Conservation (phyloP, 2,329 filamentous ascomycete species). For the Nannizzia gypsea region DNA sequence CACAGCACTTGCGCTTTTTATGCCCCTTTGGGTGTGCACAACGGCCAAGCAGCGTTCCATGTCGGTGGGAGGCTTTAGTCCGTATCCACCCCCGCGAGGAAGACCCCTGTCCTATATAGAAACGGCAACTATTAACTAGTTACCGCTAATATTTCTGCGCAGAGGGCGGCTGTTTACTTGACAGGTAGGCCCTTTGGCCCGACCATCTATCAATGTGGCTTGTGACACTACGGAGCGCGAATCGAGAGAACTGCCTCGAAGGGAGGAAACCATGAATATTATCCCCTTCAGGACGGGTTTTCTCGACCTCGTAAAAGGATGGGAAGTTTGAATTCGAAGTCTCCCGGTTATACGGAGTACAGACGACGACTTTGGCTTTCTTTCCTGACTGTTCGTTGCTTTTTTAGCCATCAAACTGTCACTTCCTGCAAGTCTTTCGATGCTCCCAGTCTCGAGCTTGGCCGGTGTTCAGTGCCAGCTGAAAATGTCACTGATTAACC, state of each 20-base stretch:
- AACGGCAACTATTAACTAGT: neutral
- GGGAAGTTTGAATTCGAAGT: neutral
- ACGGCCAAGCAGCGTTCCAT: slow-evolving; percentile 5
- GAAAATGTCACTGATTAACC: neutral
- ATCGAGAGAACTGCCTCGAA: neutral
- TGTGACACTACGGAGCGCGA: neutral
- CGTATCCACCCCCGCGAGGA: slow-evolving; percentile 1
- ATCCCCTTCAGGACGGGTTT: neutral
- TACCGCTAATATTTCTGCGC: neutral
- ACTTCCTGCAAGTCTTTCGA: neutral
- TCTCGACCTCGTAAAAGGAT: neutral
- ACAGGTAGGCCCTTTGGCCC: neutral
- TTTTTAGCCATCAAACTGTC: neutral
- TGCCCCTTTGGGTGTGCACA: neutral
- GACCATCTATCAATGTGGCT: neutral
- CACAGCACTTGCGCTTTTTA: neutral
- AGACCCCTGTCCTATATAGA: neutral
- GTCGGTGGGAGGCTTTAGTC: neutral
- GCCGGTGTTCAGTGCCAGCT: neutral
- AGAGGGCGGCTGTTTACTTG: neutral
- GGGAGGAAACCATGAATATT: neutral
- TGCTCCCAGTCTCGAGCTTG: neutral
- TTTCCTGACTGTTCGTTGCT: neutral
- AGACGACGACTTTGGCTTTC: neutral
- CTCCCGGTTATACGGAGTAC: neutral